A percentile compares a stretch with the other conserved stretches of the same genome.
phyloP scores from a whole-genome alignment of 257 asterid species.

The Nicotiana tomentosiformis region DNA sequence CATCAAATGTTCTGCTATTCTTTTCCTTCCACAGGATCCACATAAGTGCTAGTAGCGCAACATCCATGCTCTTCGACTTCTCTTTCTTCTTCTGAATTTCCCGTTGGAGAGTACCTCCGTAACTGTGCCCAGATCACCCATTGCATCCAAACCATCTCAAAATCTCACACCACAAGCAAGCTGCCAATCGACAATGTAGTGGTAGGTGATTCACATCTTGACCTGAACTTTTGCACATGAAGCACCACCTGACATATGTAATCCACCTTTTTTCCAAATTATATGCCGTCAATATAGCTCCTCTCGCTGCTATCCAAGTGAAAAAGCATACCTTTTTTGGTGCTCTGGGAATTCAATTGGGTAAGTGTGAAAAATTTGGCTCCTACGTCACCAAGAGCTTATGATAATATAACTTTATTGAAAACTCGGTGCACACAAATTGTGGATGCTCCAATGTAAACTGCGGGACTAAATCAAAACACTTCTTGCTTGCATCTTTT shows the following conservation, averaged over 20 bases:
- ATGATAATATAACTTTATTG: neutral
- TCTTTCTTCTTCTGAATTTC: neutral
- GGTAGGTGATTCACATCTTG: neutral
- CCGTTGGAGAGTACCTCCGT: neutral
- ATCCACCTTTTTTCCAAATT: neutral
- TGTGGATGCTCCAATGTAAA: neutral
- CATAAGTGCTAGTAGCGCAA: neutral
- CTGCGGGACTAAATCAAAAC: neutral
- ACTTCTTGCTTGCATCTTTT: neutral
- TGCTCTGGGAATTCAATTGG: neutral
- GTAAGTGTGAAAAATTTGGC: neutral
- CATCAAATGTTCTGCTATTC: neutral
- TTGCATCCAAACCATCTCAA: neutral
- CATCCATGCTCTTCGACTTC: neutral
- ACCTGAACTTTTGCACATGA: conserved; percentile 2
- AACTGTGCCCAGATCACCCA: neutral
- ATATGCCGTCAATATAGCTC: neutral
- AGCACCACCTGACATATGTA: neutral
- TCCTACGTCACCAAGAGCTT: neutral
- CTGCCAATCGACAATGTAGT: neutral
- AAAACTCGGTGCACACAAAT: neutral
- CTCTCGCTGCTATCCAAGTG: neutral
- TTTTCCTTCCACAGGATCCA: neutral
- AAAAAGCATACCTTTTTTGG: neutral
- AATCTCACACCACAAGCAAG: neutral